Evolutionary conservation across 192 early-diverging fungal genomes (phyloP), one percentile per base, ranked within the genome.

Genomic region (Paraglomus brasilianum): DNA sequence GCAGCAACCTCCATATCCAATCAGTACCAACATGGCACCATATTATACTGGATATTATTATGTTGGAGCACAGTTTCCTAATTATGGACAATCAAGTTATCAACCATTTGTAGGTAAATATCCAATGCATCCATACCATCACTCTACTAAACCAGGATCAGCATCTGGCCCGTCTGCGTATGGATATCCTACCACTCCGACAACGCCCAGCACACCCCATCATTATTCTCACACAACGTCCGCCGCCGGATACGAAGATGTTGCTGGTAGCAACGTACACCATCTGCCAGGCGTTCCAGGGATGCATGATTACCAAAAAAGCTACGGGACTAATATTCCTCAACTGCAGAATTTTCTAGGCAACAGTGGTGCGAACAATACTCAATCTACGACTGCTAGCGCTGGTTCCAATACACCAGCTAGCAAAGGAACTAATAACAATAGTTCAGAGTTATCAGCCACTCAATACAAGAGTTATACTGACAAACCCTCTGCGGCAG

Each of bases 71-170:
- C 90, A 93, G 78, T 94, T 87, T 83, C 87, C 85, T 67, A 87
- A 83, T 21, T 93, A 93, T 77, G 90, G 91, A 68, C 87, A 88
- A 74, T 89, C 89, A 2, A 83, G 83, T 7, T 96, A 94, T 75
- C 93, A 94, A 75, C 93, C 89, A 8, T 94, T 92, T 73, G 84
- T 93, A 76, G 93, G 92, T 82, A 94, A 96, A 84, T 96, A 94
- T 66, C 92, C 92, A 15, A 89, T 91, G 87, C 93, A 94, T 73
- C 78, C 81, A 58, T 72, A 75, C 14, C 73, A 75, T 45, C 76
- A 80, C 52, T 72, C 77, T 4, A 75, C 52, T 70, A 83, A 84
- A 60, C 78, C 80, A 56, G 74, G 77, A 15, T 67, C 79, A 10
- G 69, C 24, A 22, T 70, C 36, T 70, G 69, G 59, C 60, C 60